These are phyloP conservation scores for Pichia heedii DNA, from an alignment of 805 yeast species.

Conservation along the genomic window DNA sequence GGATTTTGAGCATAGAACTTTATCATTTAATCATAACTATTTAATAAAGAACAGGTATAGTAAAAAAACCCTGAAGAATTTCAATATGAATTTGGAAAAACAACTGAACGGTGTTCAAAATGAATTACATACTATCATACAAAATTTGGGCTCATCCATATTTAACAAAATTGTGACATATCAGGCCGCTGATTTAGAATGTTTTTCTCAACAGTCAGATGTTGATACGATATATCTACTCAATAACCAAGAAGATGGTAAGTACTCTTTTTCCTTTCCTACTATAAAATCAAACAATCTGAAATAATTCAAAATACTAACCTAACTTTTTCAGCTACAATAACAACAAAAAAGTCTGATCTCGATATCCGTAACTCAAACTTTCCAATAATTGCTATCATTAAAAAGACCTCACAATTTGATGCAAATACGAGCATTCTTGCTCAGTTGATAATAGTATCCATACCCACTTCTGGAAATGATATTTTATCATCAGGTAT, in stretches of 20 bases:
- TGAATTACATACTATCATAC: neutral
- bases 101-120: neutral
- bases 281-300: too few relatives aligned
- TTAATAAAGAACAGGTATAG: too few relatives aligned
- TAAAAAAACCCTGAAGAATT: too few relatives aligned
- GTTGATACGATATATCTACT: neutral
- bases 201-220: neutral
- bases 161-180: neutral
- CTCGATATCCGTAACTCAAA: neutral
- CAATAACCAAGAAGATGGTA: neutral
- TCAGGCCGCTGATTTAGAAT: neutral
- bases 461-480: neutral
- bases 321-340: neutral
- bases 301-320: neutral
- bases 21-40: too few relatives aligned
- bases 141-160: neutral
- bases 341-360: neutral
- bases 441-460: neutral
- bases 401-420: neutral
- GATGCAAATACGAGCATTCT: neutral
- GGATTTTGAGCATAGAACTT: too few relatives aligned
- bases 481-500: neutral
- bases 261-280: too few relatives aligned
- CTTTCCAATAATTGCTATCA: neutral
- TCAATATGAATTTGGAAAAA: too few relatives aligned